A percentile compares a stretch with the other conserved stretches of the same genome.
These are phyloP conservation scores for Suillus bovinus DNA, from an alignment of 768 basidiomycete species.

Conservation along the genomic window DNA sequence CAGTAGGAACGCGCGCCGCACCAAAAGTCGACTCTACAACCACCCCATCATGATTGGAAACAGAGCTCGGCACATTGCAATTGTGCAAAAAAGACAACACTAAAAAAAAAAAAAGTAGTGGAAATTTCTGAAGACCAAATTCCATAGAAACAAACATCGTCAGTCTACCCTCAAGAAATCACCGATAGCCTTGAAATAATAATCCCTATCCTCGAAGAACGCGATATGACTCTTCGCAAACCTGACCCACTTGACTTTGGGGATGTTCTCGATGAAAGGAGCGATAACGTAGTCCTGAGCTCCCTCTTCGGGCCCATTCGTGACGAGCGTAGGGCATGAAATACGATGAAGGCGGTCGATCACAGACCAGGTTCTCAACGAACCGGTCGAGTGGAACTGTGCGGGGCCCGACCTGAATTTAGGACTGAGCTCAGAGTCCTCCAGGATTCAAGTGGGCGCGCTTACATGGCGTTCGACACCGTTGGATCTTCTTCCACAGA, in stretches of 20 bases:
- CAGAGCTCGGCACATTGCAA: no score
- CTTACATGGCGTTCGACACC: constrained; percentile 37
- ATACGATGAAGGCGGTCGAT: constrained; percentile 44
- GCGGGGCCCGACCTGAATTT: constrained; percentile 23
- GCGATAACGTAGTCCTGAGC: constrained; percentile 35
- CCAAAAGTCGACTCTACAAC: no score
- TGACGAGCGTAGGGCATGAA: constrained; percentile 37
- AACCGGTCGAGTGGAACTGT: constrained; percentile 41
- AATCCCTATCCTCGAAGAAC: constrained; percentile 22
- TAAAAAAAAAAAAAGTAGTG: no score
- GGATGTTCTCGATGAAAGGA: constrained; percentile 36
- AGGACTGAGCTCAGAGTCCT: neutral
- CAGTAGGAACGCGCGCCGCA: no score
- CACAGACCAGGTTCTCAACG: constrained; percentile 48
- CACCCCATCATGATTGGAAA: no score
- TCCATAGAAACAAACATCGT: neutral
- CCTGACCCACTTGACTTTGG: constrained; percentile 37
- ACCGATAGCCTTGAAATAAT: constrained; percentile 20
- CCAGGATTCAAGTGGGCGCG: neutral
- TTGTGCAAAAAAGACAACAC: no score
- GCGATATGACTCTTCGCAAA: constrained; percentile 30
- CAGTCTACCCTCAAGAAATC: constrained; percentile 15
- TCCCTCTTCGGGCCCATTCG: constrained; percentile 39
- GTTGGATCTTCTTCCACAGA: constrained; percentile 30
- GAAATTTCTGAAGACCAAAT: neutral